Evolutionary conservation across 2,329 filamentous ascomycete species (phyloP).

Genomic region (Colletotrichum eremochloae): DNA sequence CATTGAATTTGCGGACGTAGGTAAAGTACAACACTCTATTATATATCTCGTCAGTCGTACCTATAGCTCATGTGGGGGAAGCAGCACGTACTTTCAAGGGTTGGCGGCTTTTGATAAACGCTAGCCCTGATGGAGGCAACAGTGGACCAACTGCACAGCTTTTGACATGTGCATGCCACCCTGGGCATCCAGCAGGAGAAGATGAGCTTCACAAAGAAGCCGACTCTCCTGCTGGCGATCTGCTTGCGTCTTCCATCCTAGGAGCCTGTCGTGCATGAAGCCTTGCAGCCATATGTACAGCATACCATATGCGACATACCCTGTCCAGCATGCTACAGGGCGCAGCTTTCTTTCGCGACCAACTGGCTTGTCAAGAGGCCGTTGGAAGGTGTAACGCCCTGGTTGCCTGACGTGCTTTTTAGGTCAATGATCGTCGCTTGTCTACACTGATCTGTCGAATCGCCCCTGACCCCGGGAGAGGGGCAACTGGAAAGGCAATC

Average conservation of each 20-base stretch:
- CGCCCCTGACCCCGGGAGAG: background rate
- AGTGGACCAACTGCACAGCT: background rate
- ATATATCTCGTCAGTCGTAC: background rate
- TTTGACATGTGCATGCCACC: background rate
- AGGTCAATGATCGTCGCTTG: background rate
- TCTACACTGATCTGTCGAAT: background rate
- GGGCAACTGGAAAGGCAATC: background rate
- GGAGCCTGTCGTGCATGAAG: slow-evolving; percentile 11
- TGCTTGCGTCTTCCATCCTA: background rate
- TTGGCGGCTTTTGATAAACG: background rate
- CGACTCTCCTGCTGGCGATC: background rate
- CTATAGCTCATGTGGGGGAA: background rate
- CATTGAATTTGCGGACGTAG: no score
- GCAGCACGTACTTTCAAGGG: background rate
- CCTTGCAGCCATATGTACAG: slow-evolving; percentile 1
- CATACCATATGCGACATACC: background rate
- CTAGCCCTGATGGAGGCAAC: background rate
- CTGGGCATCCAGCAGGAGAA: background rate
- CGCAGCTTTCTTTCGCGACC: slow-evolving; percentile 7
- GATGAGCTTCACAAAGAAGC: background rate
- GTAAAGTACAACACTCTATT: background rate
- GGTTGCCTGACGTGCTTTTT: background rate
- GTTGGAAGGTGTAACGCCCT: background rate
- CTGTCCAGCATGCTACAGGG: slow-evolving; percentile 12
- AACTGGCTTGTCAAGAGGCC: background rate